Evolutionary conservation across 1,284 basidiomycete genomes (phyloP), one percentile per base, ranked within the genome.

Genomic region (Thelephora terrestris): DNA sequence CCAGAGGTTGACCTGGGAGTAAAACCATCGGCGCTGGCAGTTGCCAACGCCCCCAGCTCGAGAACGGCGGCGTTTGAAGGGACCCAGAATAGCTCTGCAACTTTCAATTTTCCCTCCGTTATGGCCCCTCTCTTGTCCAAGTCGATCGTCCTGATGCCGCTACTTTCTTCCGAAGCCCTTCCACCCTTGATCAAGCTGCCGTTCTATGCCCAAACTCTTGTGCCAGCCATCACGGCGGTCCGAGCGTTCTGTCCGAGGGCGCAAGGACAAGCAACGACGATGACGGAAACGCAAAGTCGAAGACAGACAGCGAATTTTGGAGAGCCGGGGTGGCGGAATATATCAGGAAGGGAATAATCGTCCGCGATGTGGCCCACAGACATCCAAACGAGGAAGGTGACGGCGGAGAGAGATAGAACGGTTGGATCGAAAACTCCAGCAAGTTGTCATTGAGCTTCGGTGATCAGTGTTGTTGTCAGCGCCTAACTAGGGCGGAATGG

Each of bases 161-260:
- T 82, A 61, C 91, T 93, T 3, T 91, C 91, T 63, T 99, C 96
- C 38, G 99, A 73, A 2, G 96, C 93, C 18, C 86, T 75, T 3
- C 94, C 96, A 40, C 96, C 94, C 64, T 99, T 99, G 79, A 99
- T 98, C 44, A 99, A 70, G 54, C 99, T 99, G 0, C 96, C 96
- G 60, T 98, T 93, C 71, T 89, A 78, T 9, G 96, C 96, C 1
- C 96, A 96, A 47, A 99, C 85, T 0, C 96, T 96, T 0, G 96
- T 99, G 25, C 96, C 96, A 37, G 99, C 96, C 96, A 99, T 99
- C 66, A 99, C 94, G 1, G 96, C 96, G 0, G 96, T 99, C 0
- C 96, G 96, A 0, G 96, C 98, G 50, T 89, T 91, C 48, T 99
- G 76, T 3, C 96, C 96, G 24, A 99, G 76, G 0, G 96, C 96